Percentiles rank a stretch among this genome's conserved stretches.
phyloP scores from a whole-genome alignment of 176 grass and related monocot species.

The Triticum dicoccoides region DNA sequence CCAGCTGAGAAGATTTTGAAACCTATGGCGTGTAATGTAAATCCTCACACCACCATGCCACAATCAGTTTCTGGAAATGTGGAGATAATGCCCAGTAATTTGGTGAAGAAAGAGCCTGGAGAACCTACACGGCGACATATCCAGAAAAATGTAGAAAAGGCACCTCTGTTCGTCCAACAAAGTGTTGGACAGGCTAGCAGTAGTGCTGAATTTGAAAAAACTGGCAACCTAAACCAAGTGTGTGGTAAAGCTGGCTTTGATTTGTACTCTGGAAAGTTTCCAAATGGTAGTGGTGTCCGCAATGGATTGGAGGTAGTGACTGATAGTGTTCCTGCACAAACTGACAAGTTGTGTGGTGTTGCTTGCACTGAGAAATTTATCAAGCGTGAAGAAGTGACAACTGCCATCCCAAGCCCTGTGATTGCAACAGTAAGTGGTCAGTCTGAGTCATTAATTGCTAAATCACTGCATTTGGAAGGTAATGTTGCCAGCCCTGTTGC shows the following conservation, averaged over 20 bases:
- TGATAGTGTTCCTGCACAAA: conserved; percentile 7
- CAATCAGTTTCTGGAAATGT: conserved; percentile 17
- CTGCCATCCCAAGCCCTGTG: neutral
- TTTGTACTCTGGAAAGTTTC: conserved; percentile 37
- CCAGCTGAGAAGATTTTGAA: conserved; percentile 11
- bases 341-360: conserved; percentile 8
- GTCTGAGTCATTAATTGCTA: neutral
- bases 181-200: conserved; percentile 15
- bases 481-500: neutral
- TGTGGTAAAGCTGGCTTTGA: conserved; percentile 21
- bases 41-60: conserved; percentile 2
- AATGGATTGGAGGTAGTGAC: neutral
- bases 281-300: conserved; percentile 4
- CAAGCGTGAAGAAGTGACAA: conserved; percentile 27
- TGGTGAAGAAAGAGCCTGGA: conserved; percentile 48
- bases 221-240: neutral
- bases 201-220: conserved; percentile 21
- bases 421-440: conserved; percentile 9
- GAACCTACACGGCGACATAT: conserved; percentile 24
- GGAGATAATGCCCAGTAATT: conserved; percentile 4
- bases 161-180: neutral
- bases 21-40: conserved; percentile 12
- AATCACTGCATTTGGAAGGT: conserved; percentile 14
- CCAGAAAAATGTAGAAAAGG: conserved; percentile 11
- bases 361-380: conserved; percentile 1